Evolutionary conservation across 371 early-diverging fungal species (phyloP), one percentile per base, ranked within the genome.

Genomic region (Cokeromyces recurvatus): DNA sequence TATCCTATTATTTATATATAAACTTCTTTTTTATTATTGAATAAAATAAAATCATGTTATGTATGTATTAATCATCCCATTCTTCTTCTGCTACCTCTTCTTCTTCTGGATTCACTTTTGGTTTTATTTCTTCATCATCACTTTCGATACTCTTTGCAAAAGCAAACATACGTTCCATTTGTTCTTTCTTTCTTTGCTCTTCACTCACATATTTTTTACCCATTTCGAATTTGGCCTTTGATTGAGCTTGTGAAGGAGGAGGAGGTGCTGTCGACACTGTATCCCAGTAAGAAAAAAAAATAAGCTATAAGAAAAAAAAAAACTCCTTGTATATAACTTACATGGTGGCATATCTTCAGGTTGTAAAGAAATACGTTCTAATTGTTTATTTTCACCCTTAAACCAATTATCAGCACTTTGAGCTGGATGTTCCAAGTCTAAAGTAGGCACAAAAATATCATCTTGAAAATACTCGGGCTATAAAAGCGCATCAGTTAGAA

Each of bases 391-490:
- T 11, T 59, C 48, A 9, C 79, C 78, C 19, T 50, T 64, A 37
- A 81, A 65, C 87, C 89, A 92, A 9, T 66, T 73, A 0, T 39
- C 55, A 0, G 84, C 73, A 14, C 64, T 56, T 38, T 86, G 58
- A 0, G 75, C 50, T 0, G 86, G 58, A 9, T 66, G 60, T 32
- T 74, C 77, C 2, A 60, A 53, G 54, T 86, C 87, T 1, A 55
- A 42, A 0, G 91, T 87, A 20, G 71, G 78, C 0, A 85, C 74
- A 66, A 79, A 94, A 12, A 94, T 57, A 38, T 91, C 92, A 55
- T 94, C 92, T 63, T 94, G 92, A 60, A 94, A 92, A 38, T 62
- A 88, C 46, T 91, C 90, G 27, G 81, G 84, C 69, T 84, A 43
- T 32, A 27, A 43, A 46, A 32, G 34, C 10, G 14, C 2, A 37